Evolutionary conservation across 2,329 filamentous ascomycete genomes (phyloP).

Genomic region (Fusarium sterilihyphosum): DNA sequence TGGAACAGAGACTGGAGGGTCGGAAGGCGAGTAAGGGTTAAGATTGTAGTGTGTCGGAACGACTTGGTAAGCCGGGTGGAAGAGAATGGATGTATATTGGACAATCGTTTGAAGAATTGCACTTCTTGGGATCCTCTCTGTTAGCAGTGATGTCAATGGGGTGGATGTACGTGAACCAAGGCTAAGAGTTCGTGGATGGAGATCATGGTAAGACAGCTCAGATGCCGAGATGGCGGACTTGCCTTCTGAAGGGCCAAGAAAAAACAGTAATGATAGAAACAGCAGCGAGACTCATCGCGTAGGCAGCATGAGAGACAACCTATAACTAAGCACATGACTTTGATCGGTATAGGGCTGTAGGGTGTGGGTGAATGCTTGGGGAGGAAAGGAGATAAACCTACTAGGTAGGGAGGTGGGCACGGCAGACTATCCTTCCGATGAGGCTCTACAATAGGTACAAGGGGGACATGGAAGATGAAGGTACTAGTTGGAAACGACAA

Average conservation of each 20-base stretch:
- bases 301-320: background rate
- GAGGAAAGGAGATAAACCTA: background rate
- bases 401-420: background rate
- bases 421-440: background rate
- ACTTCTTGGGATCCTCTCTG: background rate
- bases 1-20: background rate
- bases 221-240: background rate
- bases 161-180: background rate
- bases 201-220: background rate
- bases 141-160: background rate
- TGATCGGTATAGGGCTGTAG: background rate
- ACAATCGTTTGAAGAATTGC: background rate
- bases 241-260: background rate
- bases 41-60: background rate
- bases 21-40: background rate
- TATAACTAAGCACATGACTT: background rate
- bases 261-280: background rate
- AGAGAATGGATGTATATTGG: background rate
- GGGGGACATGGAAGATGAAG: background rate
- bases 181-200: background rate
- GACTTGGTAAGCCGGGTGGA: background rate
- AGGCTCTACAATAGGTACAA: background rate
- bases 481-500: background rate
- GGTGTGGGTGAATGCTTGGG: background rate
- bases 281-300: background rate